Base-by-base conservation (phyloP, 192 early-diverging fungal genomes). In the Phycomyces nitens region DNA sequence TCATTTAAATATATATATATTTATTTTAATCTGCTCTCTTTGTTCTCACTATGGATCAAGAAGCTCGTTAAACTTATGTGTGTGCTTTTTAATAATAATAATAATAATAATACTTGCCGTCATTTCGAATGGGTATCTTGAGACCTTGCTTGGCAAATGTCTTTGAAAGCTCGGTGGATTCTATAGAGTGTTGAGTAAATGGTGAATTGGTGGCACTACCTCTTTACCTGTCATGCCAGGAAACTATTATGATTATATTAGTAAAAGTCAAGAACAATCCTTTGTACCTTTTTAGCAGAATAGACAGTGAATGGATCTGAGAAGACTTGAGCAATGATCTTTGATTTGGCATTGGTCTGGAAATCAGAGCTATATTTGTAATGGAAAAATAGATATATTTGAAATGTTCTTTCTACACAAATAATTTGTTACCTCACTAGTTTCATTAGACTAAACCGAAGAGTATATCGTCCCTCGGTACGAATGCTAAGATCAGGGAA, bases 51-150 rank as follows among this genome's bases (percentile, higher is more conserved):
- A 18, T 47, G 14, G 41, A 18, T 47, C 3, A n/a, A 47, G 44
- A 47, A 42, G 14, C 14, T 42, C 7, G 41, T 42, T 10, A 42
- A 42, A n/a, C n/a, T n/a, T n/a, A n/a, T n/a, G n/a, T 42, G 41
- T 14, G 14, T 42, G 14, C 8, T 14, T 10, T 10, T 14, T 42
- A 14, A 42, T 42, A 42, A 42, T 10, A 10, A 42, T n/a, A n/a
- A n/a, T 7, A 3, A 14, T 18, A 47, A 47, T 47, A 47, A 18
- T n/a, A n/a, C 15, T 64, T 47, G 64, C 82, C 72, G 73, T 87
- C 71, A 72, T 89, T 91, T 12, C 90, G 79, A 67, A 92, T 89
- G 8, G 88, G 88, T 60, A 92, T 89, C 63, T 92, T 92, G 43
- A 92, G 73, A 0, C 89, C 89, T 62, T 92, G 90, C 47, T 80